Evolutionary conservation across 495 filamentous ascomycete species (phyloP).

Genomic region (Filosporella fistucella): DNA sequence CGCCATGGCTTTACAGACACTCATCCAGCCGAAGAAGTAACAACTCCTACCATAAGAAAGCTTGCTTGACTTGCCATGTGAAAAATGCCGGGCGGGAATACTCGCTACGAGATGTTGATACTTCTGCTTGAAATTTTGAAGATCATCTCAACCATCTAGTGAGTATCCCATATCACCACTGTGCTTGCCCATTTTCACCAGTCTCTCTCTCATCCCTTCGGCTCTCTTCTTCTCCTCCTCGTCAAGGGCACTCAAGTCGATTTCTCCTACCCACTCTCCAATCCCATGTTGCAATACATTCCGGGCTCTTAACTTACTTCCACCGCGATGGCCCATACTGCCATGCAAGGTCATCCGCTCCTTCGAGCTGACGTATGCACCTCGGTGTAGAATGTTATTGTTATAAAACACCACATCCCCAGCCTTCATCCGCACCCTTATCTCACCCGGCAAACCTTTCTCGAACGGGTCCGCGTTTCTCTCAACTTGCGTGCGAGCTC

Average conservation of each 20-base stretch:
- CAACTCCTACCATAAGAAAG: no score
- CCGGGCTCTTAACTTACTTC: conserved; percentile 53
- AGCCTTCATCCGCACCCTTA: conserved; percentile 57
- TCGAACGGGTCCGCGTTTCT: conserved; percentile 56
- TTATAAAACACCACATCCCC: conserved; percentile 83
- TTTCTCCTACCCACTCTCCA: conserved; percentile 62
- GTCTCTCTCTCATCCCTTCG: conserved; percentile 44
- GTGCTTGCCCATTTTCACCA: conserved; percentile 56
- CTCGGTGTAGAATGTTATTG: conserved; percentile 82
- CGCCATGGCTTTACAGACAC: no score
- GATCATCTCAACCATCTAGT: conserved; percentile 38
- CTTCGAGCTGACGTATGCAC: conserved; percentile 57
- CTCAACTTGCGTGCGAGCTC: conserved; percentile 63
- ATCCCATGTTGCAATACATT: conserved; percentile 86
- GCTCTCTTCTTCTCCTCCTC: conserved; percentile 48
- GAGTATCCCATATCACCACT: conserved; percentile 56
- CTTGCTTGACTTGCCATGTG: no score
- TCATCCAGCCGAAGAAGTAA: no score
- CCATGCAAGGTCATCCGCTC: conserved; percentile 78
- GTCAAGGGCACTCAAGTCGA: conserved; percentile 47
- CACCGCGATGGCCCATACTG: conserved; percentile 60
- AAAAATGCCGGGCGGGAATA: no score
- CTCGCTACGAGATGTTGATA: no score
- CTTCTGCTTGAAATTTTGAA: no score
- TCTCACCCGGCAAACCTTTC: conserved; percentile 49